phyloP scores from a whole-genome alignment of 78 protist species.

The Dictyostelium discoideum region DNA sequence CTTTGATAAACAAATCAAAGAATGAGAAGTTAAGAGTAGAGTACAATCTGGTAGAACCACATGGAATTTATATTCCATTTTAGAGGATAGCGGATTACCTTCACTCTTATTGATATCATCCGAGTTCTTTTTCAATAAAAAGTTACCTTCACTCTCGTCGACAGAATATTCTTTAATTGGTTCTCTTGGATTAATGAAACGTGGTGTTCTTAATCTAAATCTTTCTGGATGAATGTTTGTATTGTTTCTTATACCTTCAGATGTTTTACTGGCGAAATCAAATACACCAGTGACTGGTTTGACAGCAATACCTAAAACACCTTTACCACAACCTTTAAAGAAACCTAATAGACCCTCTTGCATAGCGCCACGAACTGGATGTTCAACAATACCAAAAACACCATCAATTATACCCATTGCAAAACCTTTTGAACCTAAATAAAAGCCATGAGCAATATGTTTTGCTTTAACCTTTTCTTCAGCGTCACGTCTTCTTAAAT shows the following conservation, averaged over 20 bases:
- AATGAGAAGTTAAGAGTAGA: conserved; percentile 22
- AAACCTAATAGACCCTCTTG: conserved; percentile 83
- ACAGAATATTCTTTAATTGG: conserved; percentile 49
- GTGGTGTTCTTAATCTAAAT: conserved; percentile 31
- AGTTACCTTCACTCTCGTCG: conserved; percentile 70
- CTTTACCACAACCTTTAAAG: conserved; percentile 88
- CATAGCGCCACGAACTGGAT: conserved; percentile 85
- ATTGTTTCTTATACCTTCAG: conserved; percentile 87
- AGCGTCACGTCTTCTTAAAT: conserved; percentile 45
- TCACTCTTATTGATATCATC: conserved; percentile 6
- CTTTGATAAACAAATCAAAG: conserved; percentile 61
- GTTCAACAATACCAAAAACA: conserved; percentile 73
- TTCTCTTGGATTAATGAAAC: conserved; percentile 68
- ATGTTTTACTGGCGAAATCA: conserved; percentile 77
- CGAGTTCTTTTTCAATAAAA: conserved; percentile 15
- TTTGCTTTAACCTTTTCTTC: conserved; percentile 69
- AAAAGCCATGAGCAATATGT: conserved; percentile 63
- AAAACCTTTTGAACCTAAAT: conserved; percentile 49
- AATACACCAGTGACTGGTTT: conserved; percentile 90
- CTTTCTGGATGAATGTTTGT: conserved; percentile 76
- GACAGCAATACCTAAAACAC: conserved; percentile 84
- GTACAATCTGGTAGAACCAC: conserved; percentile 47
- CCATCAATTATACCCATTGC: conserved; percentile 70
- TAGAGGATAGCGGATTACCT: not conserved
- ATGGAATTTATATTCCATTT: conserved; percentile 71